Evolutionary conservation across 441 rosid genomes (phyloP), one percentile per base, ranked within the genome.

Genomic region (Gossypium davidsonii): DNA sequence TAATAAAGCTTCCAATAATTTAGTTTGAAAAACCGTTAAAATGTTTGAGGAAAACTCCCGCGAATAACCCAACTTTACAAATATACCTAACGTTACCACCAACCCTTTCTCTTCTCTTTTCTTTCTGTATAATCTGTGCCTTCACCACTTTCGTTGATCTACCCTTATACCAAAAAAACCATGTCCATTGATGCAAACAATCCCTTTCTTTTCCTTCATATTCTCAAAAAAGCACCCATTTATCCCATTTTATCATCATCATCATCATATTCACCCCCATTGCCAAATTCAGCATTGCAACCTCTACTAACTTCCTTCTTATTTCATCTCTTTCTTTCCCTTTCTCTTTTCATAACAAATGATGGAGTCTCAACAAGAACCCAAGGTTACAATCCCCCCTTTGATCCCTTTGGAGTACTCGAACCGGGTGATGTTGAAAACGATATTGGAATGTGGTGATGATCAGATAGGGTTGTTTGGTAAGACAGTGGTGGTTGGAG

Each of bases 401-500:
- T 74, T 31, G 62, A 1, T 70, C 25, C 82, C 73, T 11, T 82
- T 78, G 0, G 88, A 76, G 81, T 92, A 91, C 72, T 91, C 99
- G 23, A 83, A 83, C 57, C 76, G 99, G 76, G 89, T 92, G 52
- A 72, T 84, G 70, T 25, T 92, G 65, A 88, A 83, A 81, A 78
- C 86, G 56, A 78, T 94, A 55, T 53, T 91, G 68, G 86, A 73
- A 20, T 10, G 81, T 37, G 70, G 86, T 0, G 91, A 91, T 68
- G 83, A 84, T 9, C 93, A 90, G 20, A 39, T 61, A 6, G 82
- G 82, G 5, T 61, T 89, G 15, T 63, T 67, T 5, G 94, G 91
- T 1, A 48, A 89, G 78, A 88, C 82, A 23, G 72, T 91, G 48
- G 90, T 91, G 63, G 59, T 92, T 51, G 99, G 99, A 2, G 99